phyloP scores from a whole-genome alignment of 2,329 filamentous ascomycete genomes.

The Juglanconis oblonga region DNA sequence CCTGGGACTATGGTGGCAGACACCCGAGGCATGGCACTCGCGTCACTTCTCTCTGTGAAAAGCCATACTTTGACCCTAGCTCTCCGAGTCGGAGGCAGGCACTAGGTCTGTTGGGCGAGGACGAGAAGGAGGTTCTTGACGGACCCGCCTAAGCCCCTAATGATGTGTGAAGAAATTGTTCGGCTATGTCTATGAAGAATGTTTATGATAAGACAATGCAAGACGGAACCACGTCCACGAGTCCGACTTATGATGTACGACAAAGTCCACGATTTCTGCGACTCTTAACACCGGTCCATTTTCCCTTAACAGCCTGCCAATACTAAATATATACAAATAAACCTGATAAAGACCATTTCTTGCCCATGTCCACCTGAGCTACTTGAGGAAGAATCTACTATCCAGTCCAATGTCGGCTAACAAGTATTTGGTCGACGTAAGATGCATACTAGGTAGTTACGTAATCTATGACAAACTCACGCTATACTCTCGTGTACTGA shows the following conservation, averaged over 20 bases:
- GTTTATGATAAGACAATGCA: no score
- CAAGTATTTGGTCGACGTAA: slow-evolving; percentile 15
- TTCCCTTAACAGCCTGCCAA: no score
- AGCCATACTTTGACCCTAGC: slow-evolving; percentile 62
- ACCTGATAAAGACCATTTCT: no score
- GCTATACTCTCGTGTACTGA: background rate
- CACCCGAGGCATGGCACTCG: slow-evolving; percentile 69
- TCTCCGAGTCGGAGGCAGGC: slow-evolving; percentile 66
- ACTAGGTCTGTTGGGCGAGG: slow-evolving; percentile 58
- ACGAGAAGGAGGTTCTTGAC: slow-evolving; percentile 37
- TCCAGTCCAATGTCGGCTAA: slow-evolving; percentile 15
- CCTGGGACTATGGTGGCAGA: slow-evolving; percentile 68
- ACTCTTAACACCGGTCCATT: no score
- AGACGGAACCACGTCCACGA: no score
- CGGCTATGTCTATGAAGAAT: no score
- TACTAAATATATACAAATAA: no score
- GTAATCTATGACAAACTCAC: slow-evolving; percentile 20
- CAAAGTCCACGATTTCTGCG: no score
- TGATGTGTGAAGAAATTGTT: background rate
- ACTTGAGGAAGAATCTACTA: background rate
- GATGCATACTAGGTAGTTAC: slow-evolving; percentile 22
- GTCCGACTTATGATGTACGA: no score
- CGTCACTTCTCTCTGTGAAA: slow-evolving; percentile 68
- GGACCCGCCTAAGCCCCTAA: background rate
- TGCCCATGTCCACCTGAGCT: no score